Evolutionary conservation across 1,284 basidiomycete species (phyloP).

Genomic region (Sanguinoderma infundibulare): DNA sequence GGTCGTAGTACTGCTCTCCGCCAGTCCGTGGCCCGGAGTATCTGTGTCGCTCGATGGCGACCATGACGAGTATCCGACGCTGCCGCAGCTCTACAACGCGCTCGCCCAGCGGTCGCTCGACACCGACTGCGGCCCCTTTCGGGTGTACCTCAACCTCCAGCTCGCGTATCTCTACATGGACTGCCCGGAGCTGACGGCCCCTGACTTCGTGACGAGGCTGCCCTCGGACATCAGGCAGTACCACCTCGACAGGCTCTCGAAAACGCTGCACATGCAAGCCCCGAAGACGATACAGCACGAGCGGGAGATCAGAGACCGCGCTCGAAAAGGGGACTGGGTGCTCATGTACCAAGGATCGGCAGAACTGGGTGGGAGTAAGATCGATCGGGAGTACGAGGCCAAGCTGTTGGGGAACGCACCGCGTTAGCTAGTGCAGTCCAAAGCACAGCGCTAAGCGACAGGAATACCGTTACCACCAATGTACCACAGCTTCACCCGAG

Average conservation of each 20-base stretch:
- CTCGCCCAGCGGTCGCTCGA: slow-evolving; percentile 11
- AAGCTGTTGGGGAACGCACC: not conserved
- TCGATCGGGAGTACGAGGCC: not conserved
- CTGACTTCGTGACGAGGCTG: not conserved
- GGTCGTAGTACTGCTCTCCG: slow-evolving; percentile 4
- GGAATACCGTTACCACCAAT: not conserved
- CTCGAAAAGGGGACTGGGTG: slow-evolving; percentile 1
- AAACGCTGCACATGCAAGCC: not conserved
- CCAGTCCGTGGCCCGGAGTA: slow-evolving; percentile 3
- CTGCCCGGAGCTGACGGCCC: slow-evolving; percentile 4
- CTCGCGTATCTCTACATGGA: slow-evolving; percentile 9
- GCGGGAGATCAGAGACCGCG: slow-evolving; percentile 4
- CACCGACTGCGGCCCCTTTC: slow-evolving; percentile 1
- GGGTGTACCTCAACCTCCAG: slow-evolving; percentile 1
- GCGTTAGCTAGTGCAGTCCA: not conserved
- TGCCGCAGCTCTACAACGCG: slow-evolving; percentile 10
- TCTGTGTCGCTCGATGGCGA: not conserved
- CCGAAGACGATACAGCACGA: slow-evolving; percentile 3
- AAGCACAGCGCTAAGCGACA: not conserved
- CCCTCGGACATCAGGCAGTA: slow-evolving; percentile 15
- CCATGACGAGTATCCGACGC: slow-evolving; percentile 5
- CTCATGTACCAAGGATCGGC: slow-evolving; percentile 8
- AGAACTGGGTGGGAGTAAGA: not conserved
- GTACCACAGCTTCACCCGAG: not conserved
- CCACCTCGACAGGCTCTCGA: slow-evolving; percentile 2